These are phyloP conservation scores for Chondrus crispus DNA, from an alignment of 23 red algal species.

Conservation along the genomic window DNA sequence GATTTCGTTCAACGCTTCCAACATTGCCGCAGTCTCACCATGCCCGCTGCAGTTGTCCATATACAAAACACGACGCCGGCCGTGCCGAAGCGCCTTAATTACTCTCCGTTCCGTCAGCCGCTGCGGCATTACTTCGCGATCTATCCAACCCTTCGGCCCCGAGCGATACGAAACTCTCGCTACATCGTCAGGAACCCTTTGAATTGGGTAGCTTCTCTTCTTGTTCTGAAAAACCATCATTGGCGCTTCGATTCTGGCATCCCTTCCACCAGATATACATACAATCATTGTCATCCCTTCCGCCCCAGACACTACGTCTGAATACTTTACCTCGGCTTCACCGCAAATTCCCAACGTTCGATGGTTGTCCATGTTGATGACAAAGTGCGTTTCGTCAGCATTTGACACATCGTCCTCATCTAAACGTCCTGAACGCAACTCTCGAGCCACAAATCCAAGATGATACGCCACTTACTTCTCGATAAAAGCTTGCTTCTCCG, in stretches of 20 bases:
- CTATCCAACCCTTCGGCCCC: not conserved
- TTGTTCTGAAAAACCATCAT: not conserved
- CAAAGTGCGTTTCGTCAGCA: not conserved
- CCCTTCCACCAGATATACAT: not conserved
- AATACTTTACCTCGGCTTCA: not conserved
- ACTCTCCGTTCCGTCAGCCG: not conserved
- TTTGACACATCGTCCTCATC: not conserved
- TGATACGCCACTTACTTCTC: not conserved
- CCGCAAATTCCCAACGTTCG: not conserved
- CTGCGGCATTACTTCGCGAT: not conserved
- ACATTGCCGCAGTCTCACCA: too few relatives aligned
- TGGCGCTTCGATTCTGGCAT: not conserved
- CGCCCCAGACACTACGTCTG: not conserved
- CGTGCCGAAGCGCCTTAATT: not conserved
- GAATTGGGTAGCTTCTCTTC: not conserved
- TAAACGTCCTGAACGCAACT: not conserved
- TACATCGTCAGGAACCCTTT: not conserved
- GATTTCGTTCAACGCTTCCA: too few relatives aligned
- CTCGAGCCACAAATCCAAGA: not conserved
- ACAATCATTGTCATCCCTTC: not conserved
- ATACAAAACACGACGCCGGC: not conserved
- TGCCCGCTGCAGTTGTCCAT: not conserved
- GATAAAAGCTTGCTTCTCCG: not conserved
- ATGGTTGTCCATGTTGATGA: not conserved
- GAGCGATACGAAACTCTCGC: not conserved